Percentiles rank a stretch among this genome's conserved stretches.
Conservation (phyloP, 371 early-diverging fungal genomes). For the Catenaria anguillulae region DNA sequence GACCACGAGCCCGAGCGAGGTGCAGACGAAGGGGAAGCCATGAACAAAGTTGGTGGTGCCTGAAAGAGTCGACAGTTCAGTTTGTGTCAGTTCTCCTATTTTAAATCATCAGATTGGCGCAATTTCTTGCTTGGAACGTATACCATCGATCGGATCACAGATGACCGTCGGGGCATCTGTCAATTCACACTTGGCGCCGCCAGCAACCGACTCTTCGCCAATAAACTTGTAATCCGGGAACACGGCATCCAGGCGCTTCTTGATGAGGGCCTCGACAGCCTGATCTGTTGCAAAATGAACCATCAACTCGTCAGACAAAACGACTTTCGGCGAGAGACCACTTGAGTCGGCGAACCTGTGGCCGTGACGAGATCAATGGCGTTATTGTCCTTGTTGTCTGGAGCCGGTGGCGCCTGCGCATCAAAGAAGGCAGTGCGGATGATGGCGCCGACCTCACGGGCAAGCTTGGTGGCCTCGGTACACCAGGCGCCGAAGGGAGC, state of each 20-base stretch:
- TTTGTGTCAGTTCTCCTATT: too few relatives aligned
- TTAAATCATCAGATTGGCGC: constrained; percentile 8
- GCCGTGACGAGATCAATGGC: constrained; percentile 62
- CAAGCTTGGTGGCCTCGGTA: too few relatives aligned
- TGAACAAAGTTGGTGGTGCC: constrained; percentile 66
- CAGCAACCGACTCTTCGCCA: constrained; percentile 64
- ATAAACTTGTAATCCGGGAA: constrained; percentile 64
- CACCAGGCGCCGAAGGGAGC: too few relatives aligned
- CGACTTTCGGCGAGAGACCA: too few relatives aligned
- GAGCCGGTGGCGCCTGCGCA: constrained; percentile 26
- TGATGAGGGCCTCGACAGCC: constrained; percentile 56
- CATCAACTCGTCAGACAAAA: too few relatives aligned
- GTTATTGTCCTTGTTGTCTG: constrained; percentile 44
- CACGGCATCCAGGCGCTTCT: constrained; percentile 32
- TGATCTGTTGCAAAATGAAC: constrained; percentile 65
- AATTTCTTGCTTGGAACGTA: neutral
- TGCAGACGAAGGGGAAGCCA: constrained; percentile 67
- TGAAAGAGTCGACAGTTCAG: too few relatives aligned
- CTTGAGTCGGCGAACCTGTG: too few relatives aligned
- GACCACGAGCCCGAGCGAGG: constrained; percentile 68
- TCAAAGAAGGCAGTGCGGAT: constrained; percentile 40
- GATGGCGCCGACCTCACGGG: constrained; percentile 43
- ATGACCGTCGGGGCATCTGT: constrained; percentile 77
- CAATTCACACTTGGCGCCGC: constrained; percentile 28
- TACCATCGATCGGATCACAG: constrained; percentile 65